Percentiles rank a stretch among this genome's conserved stretches.
phyloP scores from a whole-genome alignment of 768 basidiomycete genomes.

The Mrakia frigida region DNA sequence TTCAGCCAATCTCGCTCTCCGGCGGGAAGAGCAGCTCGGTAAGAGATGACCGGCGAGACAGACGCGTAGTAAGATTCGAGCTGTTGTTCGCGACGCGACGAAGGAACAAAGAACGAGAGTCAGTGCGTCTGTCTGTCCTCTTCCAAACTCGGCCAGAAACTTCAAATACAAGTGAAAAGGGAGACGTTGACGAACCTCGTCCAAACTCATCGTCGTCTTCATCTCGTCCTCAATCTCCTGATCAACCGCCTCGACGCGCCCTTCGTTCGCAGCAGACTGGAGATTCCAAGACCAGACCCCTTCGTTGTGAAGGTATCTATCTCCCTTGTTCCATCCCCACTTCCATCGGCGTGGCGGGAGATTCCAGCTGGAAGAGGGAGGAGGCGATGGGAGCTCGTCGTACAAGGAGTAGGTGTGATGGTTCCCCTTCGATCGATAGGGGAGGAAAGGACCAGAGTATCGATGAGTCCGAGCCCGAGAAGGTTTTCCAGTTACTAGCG shows the following conservation, averaged over 20 bases:
- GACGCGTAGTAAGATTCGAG: conserved; percentile 14
- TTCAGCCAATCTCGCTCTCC: conserved; percentile 17
- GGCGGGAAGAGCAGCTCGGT: conserved; percentile 10
- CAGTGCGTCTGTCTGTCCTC: too few species aligned
- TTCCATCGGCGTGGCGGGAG: background rate
- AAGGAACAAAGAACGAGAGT: background rate
- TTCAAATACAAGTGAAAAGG: background rate
- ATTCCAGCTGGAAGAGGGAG: background rate
- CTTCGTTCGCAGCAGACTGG: background rate
- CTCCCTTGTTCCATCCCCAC: conserved; percentile 23
- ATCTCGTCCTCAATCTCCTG: background rate
- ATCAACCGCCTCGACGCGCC: background rate
- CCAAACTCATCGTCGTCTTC: conserved; percentile 13
- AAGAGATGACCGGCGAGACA: conserved; percentile 27
- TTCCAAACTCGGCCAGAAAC: too few species aligned
- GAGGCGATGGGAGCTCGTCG: conserved; percentile 19
- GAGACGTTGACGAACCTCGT: conserved; percentile 14
- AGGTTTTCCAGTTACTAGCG: conserved; percentile 8
- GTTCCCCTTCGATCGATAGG: conserved; percentile 21
- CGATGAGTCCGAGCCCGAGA: conserved; percentile 28
- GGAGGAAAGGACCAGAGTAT: conserved; percentile 20
- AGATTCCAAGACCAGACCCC: conserved; percentile 13
- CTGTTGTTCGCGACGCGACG: background rate
- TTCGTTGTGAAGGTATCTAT: conserved; percentile 1
- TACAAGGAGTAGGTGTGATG: conserved; percentile 21